phyloP scores from a whole-genome alignment of 805 yeast genomes.

The Kregervanrija pseudodelftensis region DNA sequence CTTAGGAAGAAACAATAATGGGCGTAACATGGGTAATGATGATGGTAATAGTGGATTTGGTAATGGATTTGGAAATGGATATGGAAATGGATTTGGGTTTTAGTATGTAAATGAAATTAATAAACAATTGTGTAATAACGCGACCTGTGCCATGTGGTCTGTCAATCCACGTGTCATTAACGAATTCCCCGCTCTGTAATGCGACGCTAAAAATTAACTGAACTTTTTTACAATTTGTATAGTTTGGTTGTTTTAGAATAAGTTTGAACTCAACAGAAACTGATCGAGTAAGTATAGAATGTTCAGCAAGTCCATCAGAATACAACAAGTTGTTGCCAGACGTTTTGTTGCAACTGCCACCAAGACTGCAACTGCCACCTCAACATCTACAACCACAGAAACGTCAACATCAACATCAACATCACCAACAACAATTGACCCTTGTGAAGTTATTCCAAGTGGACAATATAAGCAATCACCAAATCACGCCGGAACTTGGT shows the following conservation, averaged over 20 bases:
- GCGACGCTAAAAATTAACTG: too few relatives aligned
- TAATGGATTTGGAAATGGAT: conserved; percentile 10
- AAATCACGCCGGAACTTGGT: conserved; percentile 65
- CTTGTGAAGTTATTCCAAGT: conserved; percentile 12
- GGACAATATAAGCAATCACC: conserved; percentile 53
- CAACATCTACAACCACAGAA: conserved; percentile 4
- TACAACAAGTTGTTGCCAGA: background rate
- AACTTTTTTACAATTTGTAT: too few relatives aligned
- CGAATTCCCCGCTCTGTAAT: too few relatives aligned
- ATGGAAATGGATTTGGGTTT: conserved; percentile 8
- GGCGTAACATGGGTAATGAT: conserved; percentile 2
- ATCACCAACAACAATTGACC: conserved; percentile 9
- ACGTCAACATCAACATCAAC: conserved; percentile 3
- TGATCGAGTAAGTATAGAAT: background rate
- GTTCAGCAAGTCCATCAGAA: too few relatives aligned
- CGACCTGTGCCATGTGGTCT: too few relatives aligned
- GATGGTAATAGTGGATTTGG: conserved; percentile 12
- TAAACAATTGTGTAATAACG: too few relatives aligned
- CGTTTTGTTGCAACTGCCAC: conserved; percentile 12
- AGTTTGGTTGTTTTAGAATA: too few relatives aligned
- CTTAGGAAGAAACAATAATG: background rate
- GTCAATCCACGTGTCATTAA: too few relatives aligned
- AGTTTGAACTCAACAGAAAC: too few relatives aligned
- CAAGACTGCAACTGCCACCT: conserved; percentile 10
- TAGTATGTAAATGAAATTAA: too few relatives aligned